Conservation (phyloP, 2,329 filamentous ascomycete genomes). For the Elsinoe arachidis region DNA sequence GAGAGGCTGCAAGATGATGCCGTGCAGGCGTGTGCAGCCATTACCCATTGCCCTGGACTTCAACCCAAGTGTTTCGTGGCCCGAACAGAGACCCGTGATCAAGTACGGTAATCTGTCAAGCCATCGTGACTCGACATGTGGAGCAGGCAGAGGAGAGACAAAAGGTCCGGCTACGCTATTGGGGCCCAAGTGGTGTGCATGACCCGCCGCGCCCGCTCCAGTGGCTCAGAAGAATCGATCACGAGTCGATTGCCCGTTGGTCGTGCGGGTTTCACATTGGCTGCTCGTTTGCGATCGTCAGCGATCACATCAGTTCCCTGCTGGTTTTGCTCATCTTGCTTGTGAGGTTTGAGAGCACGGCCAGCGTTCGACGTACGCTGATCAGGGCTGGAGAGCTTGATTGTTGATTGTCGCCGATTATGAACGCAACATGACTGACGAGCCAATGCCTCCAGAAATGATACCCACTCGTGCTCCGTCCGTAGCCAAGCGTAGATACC, state of each 20-base stretch:
- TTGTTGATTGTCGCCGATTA: background rate
- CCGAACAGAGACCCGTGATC: slow-evolving; percentile 11
- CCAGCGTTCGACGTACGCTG: slow-evolving; percentile 6
- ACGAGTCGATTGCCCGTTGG: slow-evolving; percentile 13
- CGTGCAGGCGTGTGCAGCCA: background rate
- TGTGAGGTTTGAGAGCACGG: background rate
- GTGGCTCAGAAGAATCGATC: slow-evolving; percentile 8
- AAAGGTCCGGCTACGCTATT: slow-evolving; percentile 12
- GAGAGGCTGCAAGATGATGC: background rate
- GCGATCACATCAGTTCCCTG: slow-evolving; percentile 1
- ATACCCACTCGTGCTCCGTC: background rate
- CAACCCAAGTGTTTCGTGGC: background rate
- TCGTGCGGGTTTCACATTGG: slow-evolving; percentile 12
- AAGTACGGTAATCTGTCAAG: slow-evolving; percentile 8
- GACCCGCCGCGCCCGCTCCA: background rate
- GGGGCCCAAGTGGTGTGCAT: slow-evolving; percentile 11
- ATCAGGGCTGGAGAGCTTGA: slow-evolving; percentile 5
- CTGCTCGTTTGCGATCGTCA: slow-evolving; percentile 3
- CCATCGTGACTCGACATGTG: slow-evolving; percentile 8
- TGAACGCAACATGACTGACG: background rate
- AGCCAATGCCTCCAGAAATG: no score
- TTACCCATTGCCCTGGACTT: background rate
- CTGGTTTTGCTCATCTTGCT: slow-evolving; percentile 1
- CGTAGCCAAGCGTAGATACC: background rate
- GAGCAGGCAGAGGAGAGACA: slow-evolving; percentile 9